Evolutionary conservation across 2,329 filamentous ascomycete species (phyloP).

Genomic region (Aspergillus glaucus): DNA sequence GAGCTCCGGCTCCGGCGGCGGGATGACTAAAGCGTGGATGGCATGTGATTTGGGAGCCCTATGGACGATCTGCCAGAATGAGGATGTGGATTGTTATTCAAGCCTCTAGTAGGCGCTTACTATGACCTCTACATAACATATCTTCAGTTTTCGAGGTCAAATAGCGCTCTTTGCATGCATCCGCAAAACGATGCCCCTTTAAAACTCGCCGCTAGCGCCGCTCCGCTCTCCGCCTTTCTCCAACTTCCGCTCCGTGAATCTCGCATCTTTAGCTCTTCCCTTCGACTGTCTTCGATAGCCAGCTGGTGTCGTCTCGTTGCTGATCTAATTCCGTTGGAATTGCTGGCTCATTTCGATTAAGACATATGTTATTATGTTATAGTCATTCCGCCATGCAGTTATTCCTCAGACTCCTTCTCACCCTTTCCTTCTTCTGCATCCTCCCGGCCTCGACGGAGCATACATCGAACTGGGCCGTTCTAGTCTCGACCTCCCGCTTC

Average conservation of each 20-base stretch:
- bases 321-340: not conserved
- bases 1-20: not conserved
- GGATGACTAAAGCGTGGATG: not conserved
- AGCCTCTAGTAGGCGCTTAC: too few species aligned
- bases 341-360: not conserved
- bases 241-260: not conserved
- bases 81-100: too few species aligned
- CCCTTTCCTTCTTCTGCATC: slow-evolving; percentile 15
- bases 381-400: slow-evolving; percentile 20
- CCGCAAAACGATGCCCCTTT: not conserved
- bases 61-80: not conserved
- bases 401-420: slow-evolving; percentile 18
- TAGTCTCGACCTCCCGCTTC: slow-evolving; percentile 97
- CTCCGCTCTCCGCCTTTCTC: not conserved
- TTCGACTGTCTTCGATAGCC: not conserved
- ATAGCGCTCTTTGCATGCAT: too few species aligned
- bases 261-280: not conserved
- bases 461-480: slow-evolving; percentile 97
- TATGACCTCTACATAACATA: too few species aligned
- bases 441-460: slow-evolving; percentile 45
- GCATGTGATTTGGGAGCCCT: not conserved
- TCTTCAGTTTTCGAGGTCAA: too few species aligned
- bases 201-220: not conserved
- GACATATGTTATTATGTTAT: slow-evolving; percentile 9
- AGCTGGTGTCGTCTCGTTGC: not conserved